A percentile compares a stretch with the other conserved stretches of the same genome.
phyloP scores from a whole-genome alignment of 306 rosid genomes.

The Cicer judaicum region DNA sequence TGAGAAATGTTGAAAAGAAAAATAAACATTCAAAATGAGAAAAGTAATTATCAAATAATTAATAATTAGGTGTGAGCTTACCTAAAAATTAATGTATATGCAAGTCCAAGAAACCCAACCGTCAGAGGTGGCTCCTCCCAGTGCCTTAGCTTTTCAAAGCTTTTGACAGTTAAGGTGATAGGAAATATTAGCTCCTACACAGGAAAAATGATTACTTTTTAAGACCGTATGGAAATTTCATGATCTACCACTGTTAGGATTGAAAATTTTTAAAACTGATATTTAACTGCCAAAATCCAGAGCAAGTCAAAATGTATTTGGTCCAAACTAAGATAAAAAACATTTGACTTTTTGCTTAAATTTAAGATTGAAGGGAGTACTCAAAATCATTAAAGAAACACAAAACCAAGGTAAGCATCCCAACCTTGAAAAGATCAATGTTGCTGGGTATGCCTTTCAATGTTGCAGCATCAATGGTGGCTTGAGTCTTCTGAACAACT shows the following conservation, averaged over 20 bases:
- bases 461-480: conserved; percentile 94
- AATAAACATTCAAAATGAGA: conserved; percentile 18
- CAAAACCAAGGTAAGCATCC: conserved; percentile 38
- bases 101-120: conserved; percentile 67
- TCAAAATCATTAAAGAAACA: conserved; percentile 34
- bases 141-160: conserved; percentile 75
- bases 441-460: conserved; percentile 94
- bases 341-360: no score
- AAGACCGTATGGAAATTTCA: not conserved
- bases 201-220: conserved; percentile 38
- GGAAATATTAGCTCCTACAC: conserved; percentile 90
- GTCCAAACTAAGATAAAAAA: no score
- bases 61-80: conserved; percentile 36
- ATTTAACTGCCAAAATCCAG: conserved; percentile 12
- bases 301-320: not conserved
- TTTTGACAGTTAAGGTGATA: conserved; percentile 56
- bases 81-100: conserved; percentile 81
- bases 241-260: not conserved
- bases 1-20: not conserved
- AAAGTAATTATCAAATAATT: not conserved
- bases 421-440: conserved; percentile 95
- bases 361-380: not conserved
- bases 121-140: conserved; percentile 97
- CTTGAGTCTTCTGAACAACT: conserved; percentile 86
- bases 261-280: conserved; percentile 8